These are phyloP conservation scores for Bacidia gigantensis DNA, from an alignment of 495 filamentous ascomycete genomes.

Conservation along the genomic window DNA sequence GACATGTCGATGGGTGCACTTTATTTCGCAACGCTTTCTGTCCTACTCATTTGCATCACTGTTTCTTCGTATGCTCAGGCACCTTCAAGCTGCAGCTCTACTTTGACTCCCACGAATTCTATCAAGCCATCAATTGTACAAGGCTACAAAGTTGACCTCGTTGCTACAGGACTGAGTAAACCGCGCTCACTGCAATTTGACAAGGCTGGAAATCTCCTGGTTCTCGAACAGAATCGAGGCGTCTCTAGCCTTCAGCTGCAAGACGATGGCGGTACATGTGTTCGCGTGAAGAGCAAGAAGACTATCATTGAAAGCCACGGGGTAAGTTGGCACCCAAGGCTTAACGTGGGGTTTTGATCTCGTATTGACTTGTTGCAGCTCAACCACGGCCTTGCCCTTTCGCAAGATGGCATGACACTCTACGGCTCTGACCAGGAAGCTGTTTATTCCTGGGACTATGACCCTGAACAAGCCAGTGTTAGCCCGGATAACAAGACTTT, in stretches of 20 bases:
- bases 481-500: slow-evolving; percentile 30
- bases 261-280: slow-evolving; percentile 38
- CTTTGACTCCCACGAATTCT: slow-evolving; percentile 18
- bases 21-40: no score
- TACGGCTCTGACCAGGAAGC: slow-evolving; percentile 45
- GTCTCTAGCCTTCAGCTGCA: slow-evolving; percentile 39
- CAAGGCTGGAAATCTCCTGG: slow-evolving; percentile 41
- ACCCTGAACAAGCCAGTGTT: slow-evolving; percentile 30
- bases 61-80: slow-evolving; percentile 1
- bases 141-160: slow-evolving; percentile 43
- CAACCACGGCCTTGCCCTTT: slow-evolving; percentile 56
- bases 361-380: slow-evolving; percentile 28
- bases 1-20: no score
- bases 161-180: slow-evolving; percentile 35
- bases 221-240: slow-evolving; percentile 41
- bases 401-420: slow-evolving; percentile 44
- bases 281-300: slow-evolving; percentile 26
- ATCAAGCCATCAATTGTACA: slow-evolving; percentile 35
- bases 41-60: no score
- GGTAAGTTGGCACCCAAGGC: slow-evolving; percentile 22
- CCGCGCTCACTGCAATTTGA: slow-evolving; percentile 53
- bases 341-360: not conserved
- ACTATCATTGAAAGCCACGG: slow-evolving; percentile 24
- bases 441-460: slow-evolving; percentile 50
- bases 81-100: slow-evolving; percentile 14